Evolutionary conservation across 306 rosid genomes (phyloP).

Genomic region (Casuarina cunninghamiana): DNA sequence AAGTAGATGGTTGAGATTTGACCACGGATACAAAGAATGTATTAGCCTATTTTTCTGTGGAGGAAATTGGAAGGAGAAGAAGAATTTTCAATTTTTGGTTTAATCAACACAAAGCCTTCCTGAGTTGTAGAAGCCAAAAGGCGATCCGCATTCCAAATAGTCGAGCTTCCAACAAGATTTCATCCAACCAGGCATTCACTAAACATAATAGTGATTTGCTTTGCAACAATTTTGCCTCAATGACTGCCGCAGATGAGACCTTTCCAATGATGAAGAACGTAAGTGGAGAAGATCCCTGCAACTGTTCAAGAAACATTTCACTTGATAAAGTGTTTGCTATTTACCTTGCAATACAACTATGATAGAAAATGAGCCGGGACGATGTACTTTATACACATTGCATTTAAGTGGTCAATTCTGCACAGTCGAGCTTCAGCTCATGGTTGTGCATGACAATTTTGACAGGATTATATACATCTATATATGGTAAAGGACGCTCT

Average conservation of each 20-base stretch:
- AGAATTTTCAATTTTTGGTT: slow-evolving; percentile 23
- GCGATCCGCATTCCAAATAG: slow-evolving; percentile 70
- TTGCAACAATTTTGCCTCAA: slow-evolving; percentile 62
- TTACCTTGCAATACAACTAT: not conserved
- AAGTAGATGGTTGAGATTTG: slow-evolving; percentile 3
- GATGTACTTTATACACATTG: too few species aligned
- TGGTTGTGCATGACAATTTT: not conserved
- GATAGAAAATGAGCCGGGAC: too few species aligned
- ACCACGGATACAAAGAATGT: slow-evolving; percentile 51
- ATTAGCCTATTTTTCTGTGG: slow-evolving; percentile 30
- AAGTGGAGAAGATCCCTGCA: slow-evolving; percentile 83
- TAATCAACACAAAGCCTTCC: slow-evolving; percentile 54
- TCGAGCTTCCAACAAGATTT: slow-evolving; percentile 62
- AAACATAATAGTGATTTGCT: slow-evolving; percentile 55
- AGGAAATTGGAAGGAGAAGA: slow-evolving; percentile 10
- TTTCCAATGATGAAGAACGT: slow-evolving; percentile 81
- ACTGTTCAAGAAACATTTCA: slow-evolving; percentile 47
- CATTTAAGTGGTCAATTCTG: not conserved
- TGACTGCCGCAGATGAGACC: slow-evolving; percentile 85
- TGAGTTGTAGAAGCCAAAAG: slow-evolving; percentile 67
- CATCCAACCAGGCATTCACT: slow-evolving; percentile 57
- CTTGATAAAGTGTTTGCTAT: not conserved
- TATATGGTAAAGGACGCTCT: not conserved
- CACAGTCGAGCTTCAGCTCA: not conserved
- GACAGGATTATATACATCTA: not conserved